Evolutionary conservation across 2,329 filamentous ascomycete species (phyloP).

Genomic region (Cordyceps javanica): DNA sequence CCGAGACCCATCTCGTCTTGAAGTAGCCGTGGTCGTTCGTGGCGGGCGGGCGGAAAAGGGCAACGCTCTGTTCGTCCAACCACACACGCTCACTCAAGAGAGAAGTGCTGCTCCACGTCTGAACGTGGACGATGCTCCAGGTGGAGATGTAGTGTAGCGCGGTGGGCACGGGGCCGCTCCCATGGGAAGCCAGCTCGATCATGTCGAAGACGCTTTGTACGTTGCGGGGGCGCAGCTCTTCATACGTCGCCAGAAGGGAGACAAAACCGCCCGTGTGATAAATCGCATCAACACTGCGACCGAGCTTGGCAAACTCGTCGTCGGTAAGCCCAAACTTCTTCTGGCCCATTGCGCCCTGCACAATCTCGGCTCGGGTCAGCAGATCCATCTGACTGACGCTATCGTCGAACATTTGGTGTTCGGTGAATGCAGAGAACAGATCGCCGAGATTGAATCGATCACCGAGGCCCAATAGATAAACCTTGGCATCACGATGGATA

Average conservation of each 20-base stretch:
- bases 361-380: slow-evolving; percentile 14
- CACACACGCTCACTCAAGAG: slow-evolving; percentile 16
- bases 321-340: slow-evolving; percentile 20
- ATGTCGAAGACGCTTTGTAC: slow-evolving; percentile 20
- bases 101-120: slow-evolving; percentile 19
- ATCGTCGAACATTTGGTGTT: slow-evolving; percentile 17
- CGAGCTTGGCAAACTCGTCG: slow-evolving; percentile 19
- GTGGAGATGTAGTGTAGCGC: slow-evolving; percentile 21
- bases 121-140: slow-evolving; percentile 23
- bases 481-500: neutral
- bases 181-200: slow-evolving; percentile 20
- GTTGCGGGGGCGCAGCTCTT: slow-evolving; percentile 18
- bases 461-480: neutral
- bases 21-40: slow-evolving; percentile 22
- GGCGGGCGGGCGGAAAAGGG: slow-evolving; percentile 19
- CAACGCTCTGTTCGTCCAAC: slow-evolving; percentile 17
- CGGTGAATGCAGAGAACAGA: slow-evolving; percentile 16
- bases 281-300: slow-evolving; percentile 18
- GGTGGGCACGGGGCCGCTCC: neutral
- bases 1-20: slow-evolving; percentile 23
- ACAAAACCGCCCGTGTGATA: slow-evolving; percentile 23
- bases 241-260: slow-evolving; percentile 22
- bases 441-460: slow-evolving; percentile 1
- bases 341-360: slow-evolving; percentile 18
- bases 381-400: slow-evolving; percentile 14